Conservation (phyloP, 371 early-diverging fungal species). For the Nosema granulosis region DNA sequence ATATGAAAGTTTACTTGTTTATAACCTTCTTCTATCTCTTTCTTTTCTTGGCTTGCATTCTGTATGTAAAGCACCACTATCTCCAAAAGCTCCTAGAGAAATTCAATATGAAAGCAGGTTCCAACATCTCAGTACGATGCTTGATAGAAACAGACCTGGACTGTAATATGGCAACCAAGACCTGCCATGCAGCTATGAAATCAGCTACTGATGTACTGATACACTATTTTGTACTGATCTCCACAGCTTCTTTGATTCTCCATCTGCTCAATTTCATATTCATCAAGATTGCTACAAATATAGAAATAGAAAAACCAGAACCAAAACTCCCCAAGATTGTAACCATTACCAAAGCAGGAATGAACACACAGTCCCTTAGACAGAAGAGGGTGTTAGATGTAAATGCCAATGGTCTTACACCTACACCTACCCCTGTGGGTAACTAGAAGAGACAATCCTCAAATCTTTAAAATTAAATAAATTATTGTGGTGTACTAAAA, state of each 20-base stretch:
- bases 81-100: neutral
- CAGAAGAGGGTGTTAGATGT: slow-evolving; percentile 31
- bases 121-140: neutral
- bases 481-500: too few relatives aligned
- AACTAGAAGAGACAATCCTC: too few relatives aligned
- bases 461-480: too few relatives aligned
- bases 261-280: slow-evolving; percentile 29
- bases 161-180: neutral
- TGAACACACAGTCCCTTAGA: slow-evolving; percentile 31
- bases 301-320: slow-evolving; percentile 16
- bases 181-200: neutral
- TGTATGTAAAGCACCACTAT: slow-evolving; percentile 26
- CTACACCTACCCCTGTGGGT: neutral
- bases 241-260: slow-evolving; percentile 16
- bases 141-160: neutral
- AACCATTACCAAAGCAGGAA: slow-evolving; percentile 26
- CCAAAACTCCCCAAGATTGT: slow-evolving; percentile 31
- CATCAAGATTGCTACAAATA: slow-evolving; percentile 22
- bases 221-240: slow-evolving; percentile 8
- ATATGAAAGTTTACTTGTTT: slow-evolving; percentile 42
- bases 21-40: slow-evolving; percentile 1
- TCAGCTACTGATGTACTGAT: neutral
- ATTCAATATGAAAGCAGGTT: neutral
- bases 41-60: slow-evolving; percentile 3
- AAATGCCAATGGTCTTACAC: neutral